Evolutionary conservation across 2,329 filamentous ascomycete genomes (phyloP).

Genomic region (Diaporthe longicolla): DNA sequence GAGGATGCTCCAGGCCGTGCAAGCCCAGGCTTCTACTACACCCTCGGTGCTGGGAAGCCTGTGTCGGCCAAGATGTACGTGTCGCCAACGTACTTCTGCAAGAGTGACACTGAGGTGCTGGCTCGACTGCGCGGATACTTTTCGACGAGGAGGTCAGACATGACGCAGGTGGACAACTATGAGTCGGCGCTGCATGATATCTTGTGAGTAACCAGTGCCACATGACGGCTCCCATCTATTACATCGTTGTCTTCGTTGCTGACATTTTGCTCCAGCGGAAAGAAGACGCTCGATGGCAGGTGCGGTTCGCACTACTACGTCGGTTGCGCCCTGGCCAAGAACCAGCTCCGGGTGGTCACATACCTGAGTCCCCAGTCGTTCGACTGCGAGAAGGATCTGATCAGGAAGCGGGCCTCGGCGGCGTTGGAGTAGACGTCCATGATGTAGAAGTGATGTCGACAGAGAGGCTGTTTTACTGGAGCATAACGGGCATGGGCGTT

Average conservation of each 20-base stretch:
- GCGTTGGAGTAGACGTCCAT: not conserved
- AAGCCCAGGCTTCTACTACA: constrained; percentile 48
- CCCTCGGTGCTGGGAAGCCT: constrained; percentile 44
- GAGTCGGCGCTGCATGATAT: constrained; percentile 44
- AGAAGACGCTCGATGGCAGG: constrained; percentile 28
- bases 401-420: not conserved
- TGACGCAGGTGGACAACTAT: constrained; percentile 45
- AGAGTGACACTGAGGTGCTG: constrained; percentile 46
- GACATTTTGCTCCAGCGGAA: not conserved
- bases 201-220: constrained; percentile 38
- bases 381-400: constrained; percentile 30
- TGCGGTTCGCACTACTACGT: constrained; percentile 34
- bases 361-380: constrained; percentile 36
- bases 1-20: constrained; percentile 43
- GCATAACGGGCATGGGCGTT: constrained; percentile 11
- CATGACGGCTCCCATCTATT: no score
- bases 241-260: no score
- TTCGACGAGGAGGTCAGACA: constrained; percentile 41
- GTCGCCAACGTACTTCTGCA: constrained; percentile 46
- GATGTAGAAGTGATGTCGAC: not conserved
- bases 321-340: constrained; percentile 34
- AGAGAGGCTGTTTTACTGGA: not conserved
- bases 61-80: constrained; percentile 47
- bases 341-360: constrained; percentile 35
- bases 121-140: constrained; percentile 44